Conservation (phyloP, 2,329 filamentous ascomycete species). For the Colletotrichum australisinense region DNA sequence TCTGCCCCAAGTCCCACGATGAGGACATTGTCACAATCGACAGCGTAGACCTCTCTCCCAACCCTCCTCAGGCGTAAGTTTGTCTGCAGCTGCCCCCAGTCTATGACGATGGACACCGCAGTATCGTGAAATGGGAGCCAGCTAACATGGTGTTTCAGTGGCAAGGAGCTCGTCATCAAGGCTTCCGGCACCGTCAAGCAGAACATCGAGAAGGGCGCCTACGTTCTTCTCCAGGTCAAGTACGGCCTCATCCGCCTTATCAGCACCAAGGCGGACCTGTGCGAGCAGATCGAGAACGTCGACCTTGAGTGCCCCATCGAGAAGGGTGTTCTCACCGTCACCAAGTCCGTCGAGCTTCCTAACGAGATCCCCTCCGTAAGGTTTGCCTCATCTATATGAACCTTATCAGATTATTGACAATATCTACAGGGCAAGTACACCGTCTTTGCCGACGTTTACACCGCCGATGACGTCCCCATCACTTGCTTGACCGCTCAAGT, state of each 20-base stretch:
- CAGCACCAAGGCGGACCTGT: constrained; percentile 83
- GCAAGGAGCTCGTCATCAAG: constrained; percentile 80
- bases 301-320: constrained; percentile 90
- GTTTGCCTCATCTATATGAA: background rate
- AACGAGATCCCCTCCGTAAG: constrained; percentile 88
- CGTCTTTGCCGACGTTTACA: constrained; percentile 88
- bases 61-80: constrained; percentile 87
- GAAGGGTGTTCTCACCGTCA: constrained; percentile 78
- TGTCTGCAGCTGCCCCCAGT: background rate
- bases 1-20: constrained; percentile 75
- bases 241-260: constrained; percentile 94
- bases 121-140: constrained; percentile 26
- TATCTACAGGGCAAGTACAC: constrained; percentile 82
- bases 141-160: constrained; percentile 62
- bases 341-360: constrained; percentile 87
- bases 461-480: constrained; percentile 77
- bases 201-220: constrained; percentile 80
- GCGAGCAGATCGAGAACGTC: constrained; percentile 88
- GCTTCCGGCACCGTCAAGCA: constrained; percentile 81
- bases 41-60: constrained; percentile 83
- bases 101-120: background rate
- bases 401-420: constrained; percentile 37
- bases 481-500: constrained; percentile 88
- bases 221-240: constrained; percentile 87
- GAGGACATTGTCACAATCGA: constrained; percentile 81